Percentiles rank a stretch among this genome's conserved stretches.
Conservation (phyloP, 1,284 basidiomycete species). For the Ustilago lituana region DNA sequence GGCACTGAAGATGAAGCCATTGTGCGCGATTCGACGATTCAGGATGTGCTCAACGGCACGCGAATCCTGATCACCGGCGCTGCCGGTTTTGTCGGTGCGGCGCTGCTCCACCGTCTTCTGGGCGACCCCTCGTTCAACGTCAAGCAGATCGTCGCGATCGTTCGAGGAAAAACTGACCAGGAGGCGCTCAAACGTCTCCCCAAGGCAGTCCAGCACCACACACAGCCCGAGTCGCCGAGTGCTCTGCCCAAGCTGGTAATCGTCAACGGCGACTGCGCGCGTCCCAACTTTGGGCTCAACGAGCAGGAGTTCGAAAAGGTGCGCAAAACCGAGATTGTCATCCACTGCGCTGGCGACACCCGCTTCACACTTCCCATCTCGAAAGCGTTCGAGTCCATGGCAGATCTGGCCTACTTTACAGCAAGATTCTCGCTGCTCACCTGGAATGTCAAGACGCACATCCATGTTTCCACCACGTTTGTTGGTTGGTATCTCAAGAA, state of each 20-base stretch:
- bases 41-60: slow-evolving; percentile 31
- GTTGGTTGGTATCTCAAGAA: slow-evolving; percentile 46
- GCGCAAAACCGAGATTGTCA: slow-evolving; percentile 48
- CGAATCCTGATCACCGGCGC: slow-evolving; percentile 47
- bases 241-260: slow-evolving; percentile 36
- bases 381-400: slow-evolving; percentile 42
- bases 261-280: slow-evolving; percentile 44
- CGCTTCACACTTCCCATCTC: slow-evolving; percentile 41
- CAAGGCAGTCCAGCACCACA: slow-evolving; percentile 36
- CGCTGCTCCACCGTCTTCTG: slow-evolving; percentile 39
- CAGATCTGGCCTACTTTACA: slow-evolving; percentile 45
- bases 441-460: slow-evolving; percentile 50
- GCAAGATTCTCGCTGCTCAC: slow-evolving; percentile 46
- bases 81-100: slow-evolving; percentile 49
- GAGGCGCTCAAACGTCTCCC: slow-evolving; percentile 42
- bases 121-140: slow-evolving; percentile 27
- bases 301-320: slow-evolving; percentile 37
- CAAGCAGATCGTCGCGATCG: slow-evolving; percentile 46
- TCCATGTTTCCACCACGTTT: slow-evolving; percentile 50
- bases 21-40: slow-evolving; percentile 25
- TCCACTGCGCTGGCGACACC: slow-evolving; percentile 49
- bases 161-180: slow-evolving; percentile 40
- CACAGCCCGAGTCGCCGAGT: slow-evolving; percentile 19
- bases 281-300: slow-evolving; percentile 41
- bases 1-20: slow-evolving; percentile 19